These are phyloP conservation scores for Bryum argenteum DNA, from an alignment of 225 moss, liverwort and hornwort genomes.

Conservation along the genomic window DNA sequence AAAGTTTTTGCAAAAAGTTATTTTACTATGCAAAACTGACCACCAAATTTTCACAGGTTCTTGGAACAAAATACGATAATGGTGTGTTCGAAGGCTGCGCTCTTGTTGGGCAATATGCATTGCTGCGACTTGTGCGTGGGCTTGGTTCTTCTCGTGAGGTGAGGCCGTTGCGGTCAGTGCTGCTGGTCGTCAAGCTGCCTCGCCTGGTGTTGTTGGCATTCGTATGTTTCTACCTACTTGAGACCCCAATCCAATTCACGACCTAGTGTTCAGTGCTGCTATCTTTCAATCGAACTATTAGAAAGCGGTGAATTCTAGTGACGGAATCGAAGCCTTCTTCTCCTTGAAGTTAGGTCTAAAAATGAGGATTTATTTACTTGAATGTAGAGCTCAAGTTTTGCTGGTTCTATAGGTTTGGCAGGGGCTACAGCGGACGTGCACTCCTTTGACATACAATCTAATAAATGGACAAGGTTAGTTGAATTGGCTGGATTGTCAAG, in stretches of 20 bases:
- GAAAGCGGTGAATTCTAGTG: no score
- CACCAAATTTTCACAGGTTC: constrained; percentile 43
- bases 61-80: constrained; percentile 75
- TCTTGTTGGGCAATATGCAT: constrained; percentile 81
- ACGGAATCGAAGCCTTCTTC: background rate
- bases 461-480: constrained; percentile 83
- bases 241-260: no score
- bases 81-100: constrained; percentile 75
- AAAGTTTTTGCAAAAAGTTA: no score
- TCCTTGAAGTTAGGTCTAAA: background rate
- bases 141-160: constrained; percentile 96
- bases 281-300: no score
- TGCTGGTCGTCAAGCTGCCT: constrained; percentile 65
- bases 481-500: background rate
- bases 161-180: constrained; percentile 46
- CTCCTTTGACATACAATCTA: constrained; percentile 79
- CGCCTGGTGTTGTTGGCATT: constrained; percentile 83
- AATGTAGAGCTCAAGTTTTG: constrained; percentile 18
- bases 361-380: background rate
- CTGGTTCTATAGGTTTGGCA: constrained; percentile 70
- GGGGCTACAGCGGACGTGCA: constrained; percentile 98
- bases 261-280: no score
- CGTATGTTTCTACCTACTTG: constrained; percentile 64
- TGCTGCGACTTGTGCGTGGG: constrained; percentile 91
- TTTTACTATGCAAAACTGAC: no score